Evolutionary conservation across 2,329 filamentous ascomycete genomes (phyloP).

Genomic region (Exophiala calicioides): DNA sequence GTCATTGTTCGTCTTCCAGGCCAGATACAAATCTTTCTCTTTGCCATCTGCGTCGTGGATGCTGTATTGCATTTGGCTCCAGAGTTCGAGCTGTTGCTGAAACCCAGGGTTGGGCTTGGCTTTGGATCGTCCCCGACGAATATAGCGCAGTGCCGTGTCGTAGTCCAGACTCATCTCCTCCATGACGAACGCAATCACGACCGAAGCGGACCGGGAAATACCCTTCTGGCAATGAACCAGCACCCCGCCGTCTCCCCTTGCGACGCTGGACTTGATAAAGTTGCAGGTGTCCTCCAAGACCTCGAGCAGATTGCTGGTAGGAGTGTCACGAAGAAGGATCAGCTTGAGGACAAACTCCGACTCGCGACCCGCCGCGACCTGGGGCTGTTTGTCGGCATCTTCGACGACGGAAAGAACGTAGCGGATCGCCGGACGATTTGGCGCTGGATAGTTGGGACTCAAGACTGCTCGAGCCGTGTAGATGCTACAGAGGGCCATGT

Average conservation of each 20-base stretch:
- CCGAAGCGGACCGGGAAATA: constrained; percentile 26
- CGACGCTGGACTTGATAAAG: constrained; percentile 21
- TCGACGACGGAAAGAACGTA: constrained; percentile 26
- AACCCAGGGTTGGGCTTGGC: constrained; percentile 25
- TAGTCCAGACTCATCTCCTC: constrained; percentile 23
- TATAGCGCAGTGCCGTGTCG: constrained; percentile 22
- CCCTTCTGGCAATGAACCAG: constrained; percentile 28
- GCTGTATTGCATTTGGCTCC: constrained; percentile 18
- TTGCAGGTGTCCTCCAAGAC: constrained; percentile 19
- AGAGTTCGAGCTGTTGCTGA: constrained; percentile 22
- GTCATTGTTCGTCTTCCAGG: constrained; percentile 21
- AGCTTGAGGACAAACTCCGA: constrained; percentile 26
- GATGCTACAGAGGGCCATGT: constrained; percentile 9
- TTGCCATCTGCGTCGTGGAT: constrained; percentile 18
- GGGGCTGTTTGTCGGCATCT: constrained; percentile 15
- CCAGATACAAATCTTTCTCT: constrained; percentile 21
- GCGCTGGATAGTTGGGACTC: constrained; percentile 23
- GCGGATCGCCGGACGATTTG: constrained; percentile 20
- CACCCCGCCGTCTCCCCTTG: constrained; percentile 24
- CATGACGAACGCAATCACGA: constrained; percentile 26
- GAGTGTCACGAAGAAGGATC: constrained; percentile 18
- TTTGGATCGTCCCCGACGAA: constrained; percentile 18
- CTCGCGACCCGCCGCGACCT: constrained; percentile 16
- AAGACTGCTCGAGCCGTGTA: constrained; percentile 25
- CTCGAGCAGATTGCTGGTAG: constrained; percentile 17